phyloP scores from a whole-genome alignment of 1,284 basidiomycete genomes.

The Ceratobasidium sp. region DNA sequence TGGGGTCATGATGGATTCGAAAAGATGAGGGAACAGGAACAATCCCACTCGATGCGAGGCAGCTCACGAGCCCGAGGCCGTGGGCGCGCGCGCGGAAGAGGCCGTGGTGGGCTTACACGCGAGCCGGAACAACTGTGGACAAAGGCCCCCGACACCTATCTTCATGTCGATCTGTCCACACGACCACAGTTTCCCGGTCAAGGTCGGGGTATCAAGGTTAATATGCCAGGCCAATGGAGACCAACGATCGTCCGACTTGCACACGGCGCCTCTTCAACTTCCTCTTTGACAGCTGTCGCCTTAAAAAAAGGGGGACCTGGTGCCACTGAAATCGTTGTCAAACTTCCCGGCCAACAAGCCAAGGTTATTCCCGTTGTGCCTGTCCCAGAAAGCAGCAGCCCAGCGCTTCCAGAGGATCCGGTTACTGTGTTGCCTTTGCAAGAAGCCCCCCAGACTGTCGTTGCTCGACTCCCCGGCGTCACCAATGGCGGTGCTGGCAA shows the following conservation, averaged over 20 bases:
- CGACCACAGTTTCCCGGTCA: constrained; percentile 37
- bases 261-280: background rate
- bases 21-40: constrained; percentile 68
- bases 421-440: constrained; percentile 27
- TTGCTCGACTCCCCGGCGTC: constrained; percentile 18
- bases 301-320: background rate
- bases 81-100: constrained; percentile 27
- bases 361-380: constrained; percentile 12
- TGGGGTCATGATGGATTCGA: constrained; percentile 87
- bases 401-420: constrained; percentile 32
- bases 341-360: constrained; percentile 21
- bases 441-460: constrained; percentile 1
- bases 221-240: constrained; percentile 33
- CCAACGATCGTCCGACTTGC: constrained; percentile 22
- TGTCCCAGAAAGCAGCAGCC: background rate
- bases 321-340: constrained; percentile 27
- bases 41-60: constrained; percentile 49
- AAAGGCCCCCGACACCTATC: constrained; percentile 37
- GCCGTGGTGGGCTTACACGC: constrained; percentile 9
- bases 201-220: constrained; percentile 33
- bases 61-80: constrained; percentile 38
- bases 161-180: constrained; percentile 31
- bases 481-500: background rate
- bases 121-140: constrained; percentile 39
- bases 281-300: background rate